A percentile compares a stretch with the other conserved stretches of the same genome.
phyloP scores from a whole-genome alignment of 306 rosid genomes.

The Prosopis cineraria region DNA sequence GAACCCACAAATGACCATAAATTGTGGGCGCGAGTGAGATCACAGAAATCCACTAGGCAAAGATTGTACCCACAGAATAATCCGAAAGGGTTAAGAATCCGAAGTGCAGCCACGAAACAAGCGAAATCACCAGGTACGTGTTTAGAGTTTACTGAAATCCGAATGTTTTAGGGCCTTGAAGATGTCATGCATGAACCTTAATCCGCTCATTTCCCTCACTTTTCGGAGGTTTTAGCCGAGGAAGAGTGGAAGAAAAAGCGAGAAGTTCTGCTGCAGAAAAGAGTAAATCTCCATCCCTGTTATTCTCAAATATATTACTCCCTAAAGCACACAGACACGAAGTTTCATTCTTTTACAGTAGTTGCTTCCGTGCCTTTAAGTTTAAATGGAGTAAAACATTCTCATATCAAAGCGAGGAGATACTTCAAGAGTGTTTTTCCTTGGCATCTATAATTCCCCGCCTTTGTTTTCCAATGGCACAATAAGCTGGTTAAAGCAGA shows the following conservation, averaged over 20 bases:
- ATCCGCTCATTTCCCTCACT: slow-evolving; percentile 18
- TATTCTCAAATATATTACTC: slow-evolving; percentile 18
- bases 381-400: not conserved
- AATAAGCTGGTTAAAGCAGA: not conserved
- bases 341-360: not conserved
- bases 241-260: slow-evolving; percentile 96
- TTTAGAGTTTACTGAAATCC: not conserved
- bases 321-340: slow-evolving; percentile 1
- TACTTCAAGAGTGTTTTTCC: slow-evolving; percentile 15
- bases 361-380: not conserved
- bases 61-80: slow-evolving; percentile 33
- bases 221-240: slow-evolving; percentile 74
- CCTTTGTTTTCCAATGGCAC: not conserved
- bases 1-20: slow-evolving; percentile 44
- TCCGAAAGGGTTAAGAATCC: slow-evolving; percentile 59
- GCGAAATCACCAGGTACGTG: slow-evolving; percentile 86
- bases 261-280: slow-evolving; percentile 67
- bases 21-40: slow-evolving; percentile 47
- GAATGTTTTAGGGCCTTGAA: slow-evolving; percentile 17
- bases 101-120: slow-evolving; percentile 74
- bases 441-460: too few relatives aligned
- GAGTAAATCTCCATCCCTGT: slow-evolving; percentile 46
- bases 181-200: slow-evolving; percentile 23
- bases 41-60: slow-evolving; percentile 46
- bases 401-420: slow-evolving; percentile 15